Evolutionary conservation across 805 yeast species (phyloP).

Genomic region (Candida hungchunana): DNA sequence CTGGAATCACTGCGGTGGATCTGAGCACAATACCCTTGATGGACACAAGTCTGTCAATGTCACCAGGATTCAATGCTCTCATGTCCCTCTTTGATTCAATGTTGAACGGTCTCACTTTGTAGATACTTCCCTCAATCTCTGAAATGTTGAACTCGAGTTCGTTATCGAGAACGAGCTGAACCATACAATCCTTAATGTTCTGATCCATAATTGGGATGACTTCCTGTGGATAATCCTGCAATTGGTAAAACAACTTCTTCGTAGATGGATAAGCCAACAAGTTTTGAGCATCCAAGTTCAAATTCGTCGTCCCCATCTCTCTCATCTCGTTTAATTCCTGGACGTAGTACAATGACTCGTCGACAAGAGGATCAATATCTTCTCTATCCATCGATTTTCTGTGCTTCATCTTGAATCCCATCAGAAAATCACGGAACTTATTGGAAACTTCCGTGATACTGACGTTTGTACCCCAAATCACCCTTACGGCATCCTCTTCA

Average conservation of each 20-base stretch:
- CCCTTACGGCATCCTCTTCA: constrained; percentile 72
- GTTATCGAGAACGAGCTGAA: constrained; percentile 60
- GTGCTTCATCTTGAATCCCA: constrained; percentile 76
- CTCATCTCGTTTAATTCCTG: constrained; percentile 71
- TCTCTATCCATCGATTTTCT: constrained; percentile 47
- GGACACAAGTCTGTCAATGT: constrained; percentile 87
- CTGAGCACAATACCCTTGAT: constrained; percentile 89
- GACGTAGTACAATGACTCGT: constrained; percentile 71
- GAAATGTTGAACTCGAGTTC: constrained; percentile 37
- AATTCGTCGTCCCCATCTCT: constrained; percentile 71
- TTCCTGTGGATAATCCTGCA: constrained; percentile 93
- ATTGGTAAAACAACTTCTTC: constrained; percentile 74
- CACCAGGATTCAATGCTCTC: constrained; percentile 91
- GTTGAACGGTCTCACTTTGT: constrained; percentile 87
- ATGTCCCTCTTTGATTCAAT: constrained; percentile 71
- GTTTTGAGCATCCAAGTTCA: constrained; percentile 82
- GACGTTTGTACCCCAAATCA: constrained; percentile 98
- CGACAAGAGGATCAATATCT: constrained; percentile 43
- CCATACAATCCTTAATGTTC: constrained; percentile 84
- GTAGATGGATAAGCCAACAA: constrained; percentile 72
- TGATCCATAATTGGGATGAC: constrained; percentile 98
- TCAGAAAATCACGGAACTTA: constrained; percentile 75
- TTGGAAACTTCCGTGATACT: constrained; percentile 84
- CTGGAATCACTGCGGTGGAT: constrained; percentile 89
- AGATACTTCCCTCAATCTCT: constrained; percentile 75